phyloP scores from a whole-genome alignment of 192 early-diverging fungal species.

The Linnemannia zychae region DNA sequence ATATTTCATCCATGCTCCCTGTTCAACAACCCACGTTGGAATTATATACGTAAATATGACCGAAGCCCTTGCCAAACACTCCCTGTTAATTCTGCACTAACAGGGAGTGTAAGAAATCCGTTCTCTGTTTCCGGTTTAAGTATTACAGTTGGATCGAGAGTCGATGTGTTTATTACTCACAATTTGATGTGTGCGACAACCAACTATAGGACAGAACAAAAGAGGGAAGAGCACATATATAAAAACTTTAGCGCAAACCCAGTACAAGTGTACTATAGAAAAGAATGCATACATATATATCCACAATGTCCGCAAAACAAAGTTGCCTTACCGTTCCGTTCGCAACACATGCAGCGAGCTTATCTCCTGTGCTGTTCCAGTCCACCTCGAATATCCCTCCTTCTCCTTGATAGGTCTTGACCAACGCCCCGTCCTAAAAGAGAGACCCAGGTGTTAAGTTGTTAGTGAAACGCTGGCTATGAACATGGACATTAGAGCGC shows the following conservation, averaged over 20 bases:
- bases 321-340: constrained; percentile 59
- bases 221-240: background rate
- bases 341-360: constrained; percentile 68
- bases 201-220: constrained; percentile 4
- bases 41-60: no score
- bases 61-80: no score
- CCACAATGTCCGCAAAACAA: background rate
- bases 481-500: background rate
- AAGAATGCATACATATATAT: background rate
- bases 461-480: background rate
- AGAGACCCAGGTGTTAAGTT: no score
- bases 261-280: background rate
- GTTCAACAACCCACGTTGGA: no score
- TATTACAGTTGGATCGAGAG: no score
- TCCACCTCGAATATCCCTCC: constrained; percentile 73
- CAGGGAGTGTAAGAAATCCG: no score
- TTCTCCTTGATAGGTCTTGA: constrained; percentile 68
- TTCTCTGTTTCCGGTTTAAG: no score
- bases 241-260: background rate
- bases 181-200: constrained; percentile 52
- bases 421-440: constrained; percentile 60
- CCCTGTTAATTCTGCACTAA: no score
- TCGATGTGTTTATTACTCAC: background rate
- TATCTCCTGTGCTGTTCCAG: constrained; percentile 70
- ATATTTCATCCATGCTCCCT: no score